Conservation (phyloP, 495 filamentous ascomycete genomes). For the Penicillium canescens region DNA sequence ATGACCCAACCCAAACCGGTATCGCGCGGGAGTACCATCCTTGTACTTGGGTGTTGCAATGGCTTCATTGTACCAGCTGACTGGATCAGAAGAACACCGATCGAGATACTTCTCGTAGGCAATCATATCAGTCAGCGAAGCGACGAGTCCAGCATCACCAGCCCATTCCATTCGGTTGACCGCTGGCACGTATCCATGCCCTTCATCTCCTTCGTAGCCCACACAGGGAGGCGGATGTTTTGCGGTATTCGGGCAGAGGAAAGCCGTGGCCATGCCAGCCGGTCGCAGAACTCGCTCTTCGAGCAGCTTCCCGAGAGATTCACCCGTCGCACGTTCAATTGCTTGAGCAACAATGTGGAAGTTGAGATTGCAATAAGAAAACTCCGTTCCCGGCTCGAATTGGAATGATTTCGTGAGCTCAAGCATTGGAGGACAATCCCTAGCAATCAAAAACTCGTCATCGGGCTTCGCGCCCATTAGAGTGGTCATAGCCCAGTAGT, state of each 20-base stretch:
- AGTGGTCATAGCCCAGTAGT: conserved; percentile 39
- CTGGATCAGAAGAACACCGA: conserved; percentile 13
- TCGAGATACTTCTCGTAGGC: conserved; percentile 34
- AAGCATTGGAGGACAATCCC: conserved; percentile 18
- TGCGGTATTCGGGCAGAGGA: conserved; percentile 27
- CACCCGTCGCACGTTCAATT: conserved; percentile 26
- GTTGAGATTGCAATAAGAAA: conserved; percentile 35
- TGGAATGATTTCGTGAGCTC: conserved; percentile 29
- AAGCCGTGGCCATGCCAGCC: conserved; percentile 33
- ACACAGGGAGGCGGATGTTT: conserved; percentile 29
- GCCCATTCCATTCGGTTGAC: conserved; percentile 36
- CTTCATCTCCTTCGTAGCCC: conserved; percentile 34
- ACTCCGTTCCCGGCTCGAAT: conserved; percentile 32
- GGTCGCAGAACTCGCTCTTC: conserved; percentile 26
- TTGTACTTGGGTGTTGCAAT: conserved; percentile 15
- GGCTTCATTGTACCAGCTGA: conserved; percentile 27
- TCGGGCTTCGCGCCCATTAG: conserved; percentile 34
- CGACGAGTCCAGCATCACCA: conserved; percentile 36
- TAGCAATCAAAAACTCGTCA: conserved; percentile 23
- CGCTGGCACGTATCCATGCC: conserved; percentile 17
- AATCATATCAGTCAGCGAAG: conserved; percentile 37
- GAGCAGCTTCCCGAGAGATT: conserved; percentile 25
- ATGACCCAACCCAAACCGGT: conserved; percentile 28
- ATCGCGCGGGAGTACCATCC: conserved; percentile 23
- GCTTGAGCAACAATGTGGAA: conserved; percentile 31